Evolutionary conservation across 2,329 filamentous ascomycete genomes (phyloP).

Genomic region (Xylariaceae sp.): DNA sequence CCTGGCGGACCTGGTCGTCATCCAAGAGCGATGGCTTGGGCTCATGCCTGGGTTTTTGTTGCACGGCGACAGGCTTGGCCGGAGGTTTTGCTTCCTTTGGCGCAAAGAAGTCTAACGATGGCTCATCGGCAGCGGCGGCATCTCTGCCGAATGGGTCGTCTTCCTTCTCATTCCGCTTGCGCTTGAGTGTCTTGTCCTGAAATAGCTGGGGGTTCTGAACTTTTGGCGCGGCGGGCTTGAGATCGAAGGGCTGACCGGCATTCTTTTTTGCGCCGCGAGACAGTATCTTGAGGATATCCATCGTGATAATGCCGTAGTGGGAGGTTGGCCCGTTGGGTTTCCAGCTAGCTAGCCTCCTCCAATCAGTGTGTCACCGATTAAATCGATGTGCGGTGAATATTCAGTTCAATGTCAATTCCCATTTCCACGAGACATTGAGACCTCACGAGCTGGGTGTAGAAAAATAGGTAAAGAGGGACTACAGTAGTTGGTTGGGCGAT

Average conservation of each 20-base stretch:
- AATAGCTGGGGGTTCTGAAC: slow-evolving; percentile 66
- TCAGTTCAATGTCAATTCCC: no score
- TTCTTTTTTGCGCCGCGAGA: slow-evolving; percentile 66
- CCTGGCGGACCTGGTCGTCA: slow-evolving; percentile 68
- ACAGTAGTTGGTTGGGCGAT: no score
- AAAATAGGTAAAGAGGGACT: no score
- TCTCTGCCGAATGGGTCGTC: slow-evolving; percentile 24
- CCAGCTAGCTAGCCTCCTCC: no score
- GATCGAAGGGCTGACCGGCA: slow-evolving; percentile 32
- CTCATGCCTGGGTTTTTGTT: slow-evolving; percentile 18
- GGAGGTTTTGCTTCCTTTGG: slow-evolving; percentile 37
- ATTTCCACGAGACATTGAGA: no score
- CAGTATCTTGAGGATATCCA: slow-evolving; percentile 73
- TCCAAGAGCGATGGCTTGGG: slow-evolving; percentile 46
- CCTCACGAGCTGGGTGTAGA: no score
- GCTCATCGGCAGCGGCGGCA: slow-evolving; percentile 38
- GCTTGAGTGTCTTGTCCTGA: slow-evolving; percentile 58
- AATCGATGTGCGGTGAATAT: no score
- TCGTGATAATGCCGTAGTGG: slow-evolving; percentile 32
- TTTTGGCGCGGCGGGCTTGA: slow-evolving; percentile 36
- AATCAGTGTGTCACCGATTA: no score
- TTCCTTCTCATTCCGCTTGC: slow-evolving; percentile 48
- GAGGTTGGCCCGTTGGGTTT: no score
- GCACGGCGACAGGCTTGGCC: slow-evolving; percentile 17
- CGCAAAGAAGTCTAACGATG: slow-evolving; percentile 56